Percentiles rank a stretch among this genome's conserved stretches.
These are phyloP conservation scores for Tillandsia fasciculata DNA, from an alignment of 176 grass and related monocot species.

Conservation along the genomic window DNA sequence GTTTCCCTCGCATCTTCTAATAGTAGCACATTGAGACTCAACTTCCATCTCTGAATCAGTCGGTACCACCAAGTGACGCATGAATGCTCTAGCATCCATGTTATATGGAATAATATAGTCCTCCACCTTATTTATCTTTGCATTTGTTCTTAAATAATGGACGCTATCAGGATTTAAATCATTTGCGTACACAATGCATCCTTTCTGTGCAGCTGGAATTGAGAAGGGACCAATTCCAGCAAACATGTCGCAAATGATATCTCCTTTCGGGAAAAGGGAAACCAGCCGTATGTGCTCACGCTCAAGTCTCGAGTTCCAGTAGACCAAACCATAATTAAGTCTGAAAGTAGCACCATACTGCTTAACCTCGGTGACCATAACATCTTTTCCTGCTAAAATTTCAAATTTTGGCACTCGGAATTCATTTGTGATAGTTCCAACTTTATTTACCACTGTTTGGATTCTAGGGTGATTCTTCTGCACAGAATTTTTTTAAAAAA, in stretches of 20 bases:
- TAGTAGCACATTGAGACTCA: conserved; percentile 21
- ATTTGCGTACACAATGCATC: conserved; percentile 83
- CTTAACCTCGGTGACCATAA: conserved; percentile 91
- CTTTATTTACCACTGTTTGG: conserved; percentile 90
- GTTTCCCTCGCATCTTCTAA: conserved; percentile 12
- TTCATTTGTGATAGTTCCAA: conserved; percentile 88
- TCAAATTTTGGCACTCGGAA: conserved; percentile 90
- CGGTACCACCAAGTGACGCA: conserved; percentile 44
- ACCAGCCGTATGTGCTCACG: conserved; percentile 85
- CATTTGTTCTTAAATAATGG: conserved; percentile 64
- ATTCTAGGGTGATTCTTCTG: conserved; percentile 97
- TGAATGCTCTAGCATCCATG: conserved; percentile 84
- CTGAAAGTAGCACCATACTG: conserved; percentile 90
- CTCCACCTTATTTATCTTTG: conserved; percentile 78
- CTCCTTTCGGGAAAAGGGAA: conserved; percentile 86
- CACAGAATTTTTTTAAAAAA: conserved; percentile 12
- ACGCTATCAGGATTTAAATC: conserved; percentile 89
- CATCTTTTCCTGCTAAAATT: conserved; percentile 67
- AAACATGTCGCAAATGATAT: conserved; percentile 94
- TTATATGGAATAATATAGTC: conserved; percentile 66
- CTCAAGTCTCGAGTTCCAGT: conserved; percentile 99
- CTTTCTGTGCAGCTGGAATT: conserved; percentile 77
- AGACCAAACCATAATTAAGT: conserved; percentile 91
- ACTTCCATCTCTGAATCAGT: conserved; percentile 29
- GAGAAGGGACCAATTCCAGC: conserved; percentile 88